Evolutionary conservation across 257 asterid species (phyloP).

Genomic region (Buddleja alternifolia): DNA sequence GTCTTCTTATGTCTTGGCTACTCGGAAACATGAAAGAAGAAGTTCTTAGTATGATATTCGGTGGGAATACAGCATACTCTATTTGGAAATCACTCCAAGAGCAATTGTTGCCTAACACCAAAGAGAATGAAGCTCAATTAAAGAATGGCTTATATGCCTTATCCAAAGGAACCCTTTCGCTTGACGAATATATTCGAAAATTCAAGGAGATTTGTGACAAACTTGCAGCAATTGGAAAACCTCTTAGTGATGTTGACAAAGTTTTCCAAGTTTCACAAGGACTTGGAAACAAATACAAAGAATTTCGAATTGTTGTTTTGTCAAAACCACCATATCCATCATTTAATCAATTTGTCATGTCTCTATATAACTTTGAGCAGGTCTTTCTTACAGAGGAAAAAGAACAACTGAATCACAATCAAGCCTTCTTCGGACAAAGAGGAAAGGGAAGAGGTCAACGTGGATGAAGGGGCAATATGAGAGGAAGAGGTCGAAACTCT

Average conservation of each 20-base stretch:
- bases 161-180: too few relatives aligned
- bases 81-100: background rate
- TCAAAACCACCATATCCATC: too few relatives aligned
- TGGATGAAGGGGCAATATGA: too few relatives aligned
- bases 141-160: background rate
- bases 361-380: background rate
- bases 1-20: constrained; percentile 5
- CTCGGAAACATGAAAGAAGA: constrained; percentile 3
- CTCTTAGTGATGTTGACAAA: too few relatives aligned
- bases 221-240: constrained; percentile 5
- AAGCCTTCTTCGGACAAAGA: background rate
- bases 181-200: background rate
- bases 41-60: background rate
- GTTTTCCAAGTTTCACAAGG: too few relatives aligned
- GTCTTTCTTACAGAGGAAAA: background rate
- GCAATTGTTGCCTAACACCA: background rate
- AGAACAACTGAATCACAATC: background rate
- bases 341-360: background rate
- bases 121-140: background rate
- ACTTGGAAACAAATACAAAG: too few relatives aligned
- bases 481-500: too few relatives aligned
- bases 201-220: background rate
- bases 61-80: background rate
- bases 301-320: too few relatives aligned
- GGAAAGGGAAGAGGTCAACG: too few relatives aligned